Base-by-base conservation (phyloP, 108 stramenopile genomes). In the Fragilaria radians region DNA sequence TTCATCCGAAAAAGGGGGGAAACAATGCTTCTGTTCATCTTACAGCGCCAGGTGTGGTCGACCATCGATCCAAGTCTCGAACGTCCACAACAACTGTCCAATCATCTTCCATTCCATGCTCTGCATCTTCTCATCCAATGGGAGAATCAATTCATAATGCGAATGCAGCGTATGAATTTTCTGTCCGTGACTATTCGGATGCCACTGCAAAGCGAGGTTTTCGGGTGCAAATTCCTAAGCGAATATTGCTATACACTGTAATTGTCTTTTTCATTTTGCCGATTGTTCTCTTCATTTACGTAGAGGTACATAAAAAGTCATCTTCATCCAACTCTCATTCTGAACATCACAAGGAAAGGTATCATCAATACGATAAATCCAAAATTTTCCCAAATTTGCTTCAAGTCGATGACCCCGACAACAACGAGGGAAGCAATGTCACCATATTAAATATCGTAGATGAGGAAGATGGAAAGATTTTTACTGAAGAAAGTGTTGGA, bases 191-290 rank as follows among this genome's bases (percentile, higher is more conserved):
- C 52, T 28, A 53, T n/a, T 4, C 26, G 18, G 52, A 53, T 53
- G 52, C 52, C 1, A 24, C 52, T n/a, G 52, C 50, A 7, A 70
- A 74, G 33, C 55, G 54, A 2, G 28, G 53, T 28, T 76, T 60
- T 53, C 64, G 54, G 14, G 74, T 76, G 23, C 65, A 76, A 21
- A 53, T 76, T 28, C 74, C 74, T 7, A 61, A 7, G 1, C 59
- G 65, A 7, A 59, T 76, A 52, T 24, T 76, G 42, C 22, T 57
- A 14, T 60, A 65, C 30, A 46, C 63, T 26, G 46, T 52, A n/a
- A 22, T 76, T 23, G 60, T 76, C 18, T 76, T 76, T 59, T 25
- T 70, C 11, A 21, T 54, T 14, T 21, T 70, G 27, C 74, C 74
- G 0, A 30, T 65, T 1, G 4, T 62, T 11, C 28, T 76, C 3